A percentile compares a stretch with the other conserved stretches of the same genome.
Conservation (phyloP, 2,329 filamentous ascomycete genomes). For the Colletotrichum destructivum region DNA sequence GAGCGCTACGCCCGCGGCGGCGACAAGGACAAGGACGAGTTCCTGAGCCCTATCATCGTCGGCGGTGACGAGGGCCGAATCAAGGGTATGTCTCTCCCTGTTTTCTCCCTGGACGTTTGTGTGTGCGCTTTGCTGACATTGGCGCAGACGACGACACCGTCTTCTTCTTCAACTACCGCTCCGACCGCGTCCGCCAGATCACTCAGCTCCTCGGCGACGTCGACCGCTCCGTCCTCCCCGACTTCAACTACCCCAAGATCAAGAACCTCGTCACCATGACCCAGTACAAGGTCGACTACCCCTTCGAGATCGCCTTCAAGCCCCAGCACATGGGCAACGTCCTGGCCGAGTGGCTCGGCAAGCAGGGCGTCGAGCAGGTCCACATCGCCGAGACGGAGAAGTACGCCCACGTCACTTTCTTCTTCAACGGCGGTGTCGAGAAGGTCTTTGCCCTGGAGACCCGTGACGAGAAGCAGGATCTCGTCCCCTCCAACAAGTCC, state of each 20-base stretch:
- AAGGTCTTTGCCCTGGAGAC: conserved; percentile 94
- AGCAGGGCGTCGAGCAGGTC: conserved; percentile 91
- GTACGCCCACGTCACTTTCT: conserved; percentile 99
- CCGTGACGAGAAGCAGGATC: conserved; percentile 84
- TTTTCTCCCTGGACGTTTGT: too few relatives aligned
- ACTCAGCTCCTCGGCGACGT: conserved; percentile 93
- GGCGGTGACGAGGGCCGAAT: conserved; percentile 89
- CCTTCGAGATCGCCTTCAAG: conserved; percentile 92
- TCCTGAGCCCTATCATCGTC: conserved; percentile 97
- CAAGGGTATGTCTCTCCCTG: conserved; percentile 71
- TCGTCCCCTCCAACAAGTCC: conserved; percentile 88
- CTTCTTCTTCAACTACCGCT: conserved; percentile 99
- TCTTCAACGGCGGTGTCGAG: conserved; percentile 99
- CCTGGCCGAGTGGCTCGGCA: conserved; percentile 95
- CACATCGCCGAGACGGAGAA: conserved; percentile 99
- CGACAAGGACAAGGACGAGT: conserved; percentile 88
- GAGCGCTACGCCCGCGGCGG: conserved; percentile 85
- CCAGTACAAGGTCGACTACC: conserved; percentile 95
- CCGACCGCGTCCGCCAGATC: conserved; percentile 95
- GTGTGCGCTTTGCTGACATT: conserved; percentile 21
- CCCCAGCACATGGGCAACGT: conserved; percentile 98
- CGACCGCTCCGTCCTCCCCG: conserved; percentile 90
- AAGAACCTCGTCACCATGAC: conserved; percentile 94
- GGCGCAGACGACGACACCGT: conserved; percentile 86
- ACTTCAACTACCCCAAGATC: conserved; percentile 95